Conservation (phyloP, 2,329 filamentous ascomycete species). For the Magnaporthiopsis poae region DNA sequence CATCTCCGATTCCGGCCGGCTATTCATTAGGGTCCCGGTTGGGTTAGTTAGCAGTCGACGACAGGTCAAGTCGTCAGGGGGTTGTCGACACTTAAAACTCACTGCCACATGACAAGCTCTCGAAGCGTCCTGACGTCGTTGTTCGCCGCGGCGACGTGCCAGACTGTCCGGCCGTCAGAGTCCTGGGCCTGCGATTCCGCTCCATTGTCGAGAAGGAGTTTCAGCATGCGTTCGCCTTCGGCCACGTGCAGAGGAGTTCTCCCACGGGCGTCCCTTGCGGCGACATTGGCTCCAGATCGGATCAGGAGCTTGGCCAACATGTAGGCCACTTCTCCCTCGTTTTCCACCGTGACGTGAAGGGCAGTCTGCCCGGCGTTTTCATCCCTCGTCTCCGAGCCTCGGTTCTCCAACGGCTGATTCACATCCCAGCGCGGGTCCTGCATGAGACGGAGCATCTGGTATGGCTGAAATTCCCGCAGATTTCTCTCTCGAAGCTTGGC, state of each 20-base stretch:
- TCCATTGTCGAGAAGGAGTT: neutral
- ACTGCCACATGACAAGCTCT: slow-evolving; percentile 1
- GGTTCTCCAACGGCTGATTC: neutral
- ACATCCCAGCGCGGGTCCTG: slow-evolving; percentile 5
- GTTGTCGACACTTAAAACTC: neutral
- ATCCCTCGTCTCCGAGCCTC: neutral
- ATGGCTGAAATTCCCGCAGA: neutral
- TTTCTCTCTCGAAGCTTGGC: neutral
- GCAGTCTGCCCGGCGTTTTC: slow-evolving; percentile 3
- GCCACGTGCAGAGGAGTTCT: slow-evolving; percentile 3
- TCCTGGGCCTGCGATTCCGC: neutral
- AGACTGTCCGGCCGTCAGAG: slow-evolving; percentile 2
- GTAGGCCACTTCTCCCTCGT: neutral
- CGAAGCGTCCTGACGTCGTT: neutral
- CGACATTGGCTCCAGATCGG: neutral
- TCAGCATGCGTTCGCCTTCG: neutral
- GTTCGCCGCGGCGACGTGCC: slow-evolving; percentile 3
- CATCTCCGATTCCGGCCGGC: neutral
- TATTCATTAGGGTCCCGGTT: neutral
- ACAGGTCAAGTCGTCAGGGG: neutral
- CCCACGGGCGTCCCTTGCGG: neutral
- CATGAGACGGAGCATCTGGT: neutral
- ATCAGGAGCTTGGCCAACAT: neutral
- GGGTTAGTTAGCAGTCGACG: neutral
- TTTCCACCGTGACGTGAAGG: slow-evolving; percentile 4